Base-by-base conservation (phyloP, 176 grass and related monocot species). In the Cenchrus fungigraminus region DNA sequence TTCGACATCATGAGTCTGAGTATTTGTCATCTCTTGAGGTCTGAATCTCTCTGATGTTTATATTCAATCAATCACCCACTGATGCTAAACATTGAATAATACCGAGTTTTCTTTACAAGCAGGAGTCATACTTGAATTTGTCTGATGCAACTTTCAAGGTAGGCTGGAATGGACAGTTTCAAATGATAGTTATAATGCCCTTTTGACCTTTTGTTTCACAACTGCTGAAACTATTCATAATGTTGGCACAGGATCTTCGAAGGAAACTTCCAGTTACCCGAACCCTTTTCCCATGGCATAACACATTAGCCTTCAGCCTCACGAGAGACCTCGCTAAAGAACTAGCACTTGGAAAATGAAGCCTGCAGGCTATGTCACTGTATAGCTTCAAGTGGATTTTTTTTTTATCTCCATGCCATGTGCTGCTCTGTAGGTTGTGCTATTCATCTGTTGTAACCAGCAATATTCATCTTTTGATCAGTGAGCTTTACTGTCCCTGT, bases 141-240 rank as follows among this genome's bases (percentile, higher is more conserved):
- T 93, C 97, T 4, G 93, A 99, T 47, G 87, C 93, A 32, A 96
- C 94, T 16, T 99, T 99, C 84, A 99, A 99, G 97, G 97, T 98
- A 60, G 19, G 68, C 58, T 32, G 19, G 25, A 29, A 10, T 14
- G 25, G 79, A 72, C 16, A 43, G 56, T 8, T 42, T 77, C 9
- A 10, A 6, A 76, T 64, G 5, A 71, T 82, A 69, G 11, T 76
- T 22, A 54, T 17, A 55, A 9, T 71, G 29, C 37, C 37, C 56
- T 3, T 57, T 58, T 17, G 59, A 60, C 13, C 20, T 50, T 80
- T 44, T 83, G 76, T 56, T 62, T 78, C 16, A 68, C 37, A 9
- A 67, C 17, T 40, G 62, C 31, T 16, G 11, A 77, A 78, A 67
- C 80, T 73, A 16, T 29, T 22, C 14, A 62, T 85, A 55, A 82